These are phyloP conservation scores for Pythium pyrilobum DNA, from an alignment of 352 stramenopile genomes.

Conservation along the genomic window DNA sequence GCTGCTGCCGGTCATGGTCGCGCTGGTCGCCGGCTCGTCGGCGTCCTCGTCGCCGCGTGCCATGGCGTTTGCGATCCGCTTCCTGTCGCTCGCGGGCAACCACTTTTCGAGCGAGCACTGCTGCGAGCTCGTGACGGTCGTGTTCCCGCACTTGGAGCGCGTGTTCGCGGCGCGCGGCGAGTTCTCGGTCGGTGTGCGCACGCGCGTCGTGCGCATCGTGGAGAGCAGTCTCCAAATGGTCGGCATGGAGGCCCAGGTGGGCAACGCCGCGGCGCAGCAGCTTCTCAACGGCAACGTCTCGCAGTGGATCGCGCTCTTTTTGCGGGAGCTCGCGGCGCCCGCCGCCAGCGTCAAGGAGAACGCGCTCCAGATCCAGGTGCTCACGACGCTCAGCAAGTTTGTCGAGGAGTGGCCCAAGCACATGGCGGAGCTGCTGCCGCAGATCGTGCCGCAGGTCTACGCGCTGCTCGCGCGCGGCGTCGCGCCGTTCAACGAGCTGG, in stretches of 20 bases:
- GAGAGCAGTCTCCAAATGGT: slow-evolving; percentile 77
- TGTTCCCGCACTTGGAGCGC: slow-evolving; percentile 70
- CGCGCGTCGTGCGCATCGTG: slow-evolving; percentile 64
- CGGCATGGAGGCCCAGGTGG: slow-evolving; percentile 79
- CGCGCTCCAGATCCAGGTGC: slow-evolving; percentile 71
- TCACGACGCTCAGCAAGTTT: slow-evolving; percentile 70
- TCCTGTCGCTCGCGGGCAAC: slow-evolving; percentile 61
- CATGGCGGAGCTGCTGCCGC: slow-evolving; percentile 62
- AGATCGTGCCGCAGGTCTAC: slow-evolving; percentile 72
- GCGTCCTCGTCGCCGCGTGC: slow-evolving; percentile 21
- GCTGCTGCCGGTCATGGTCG: slow-evolving; percentile 57
- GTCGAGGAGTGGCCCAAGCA: slow-evolving; percentile 80
- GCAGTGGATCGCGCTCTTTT: slow-evolving; percentile 69
- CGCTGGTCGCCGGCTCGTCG: slow-evolving; percentile 41
- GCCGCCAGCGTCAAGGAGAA: slow-evolving; percentile 53
- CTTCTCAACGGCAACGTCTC: slow-evolving; percentile 61
- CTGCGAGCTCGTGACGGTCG: slow-evolving; percentile 62
- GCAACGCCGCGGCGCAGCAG: slow-evolving; percentile 45
- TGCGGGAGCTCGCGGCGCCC: slow-evolving; percentile 39
- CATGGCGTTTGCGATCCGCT: slow-evolving; percentile 69
- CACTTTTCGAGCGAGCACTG: slow-evolving; percentile 80
- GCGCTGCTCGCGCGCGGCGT: slow-evolving; percentile 39
- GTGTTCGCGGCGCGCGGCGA: slow-evolving; percentile 42
- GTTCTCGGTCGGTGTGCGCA: slow-evolving; percentile 46
- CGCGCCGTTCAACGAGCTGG: slow-evolving; percentile 44